phyloP scores from a whole-genome alignment of 1,139 yeast species.

The Yarrowia galli region DNA sequence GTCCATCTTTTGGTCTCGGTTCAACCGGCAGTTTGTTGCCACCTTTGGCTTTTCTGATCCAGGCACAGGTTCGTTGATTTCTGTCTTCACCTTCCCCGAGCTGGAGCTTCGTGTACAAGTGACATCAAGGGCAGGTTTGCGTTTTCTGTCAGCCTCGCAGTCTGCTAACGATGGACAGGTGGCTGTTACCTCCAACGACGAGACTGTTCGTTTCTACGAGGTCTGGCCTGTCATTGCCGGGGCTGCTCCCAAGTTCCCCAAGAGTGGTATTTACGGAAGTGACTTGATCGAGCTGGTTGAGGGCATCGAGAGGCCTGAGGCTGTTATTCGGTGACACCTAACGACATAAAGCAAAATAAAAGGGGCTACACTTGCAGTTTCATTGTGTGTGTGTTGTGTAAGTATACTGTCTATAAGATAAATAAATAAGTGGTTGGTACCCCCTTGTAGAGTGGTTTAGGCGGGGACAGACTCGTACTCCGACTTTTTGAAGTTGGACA shows the following conservation, averaged over 20 bases:
- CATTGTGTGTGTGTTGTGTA: neutral
- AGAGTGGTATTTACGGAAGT: conserved; percentile 58
- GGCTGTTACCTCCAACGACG: conserved; percentile 79
- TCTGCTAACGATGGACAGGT: conserved; percentile 69
- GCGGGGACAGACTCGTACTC: conserved; percentile 74
- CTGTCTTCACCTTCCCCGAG: conserved; percentile 71
- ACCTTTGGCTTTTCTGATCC: conserved; percentile 80
- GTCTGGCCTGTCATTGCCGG: conserved; percentile 59
- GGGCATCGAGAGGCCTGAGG: conserved; percentile 52
- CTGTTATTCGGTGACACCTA: conserved; percentile 42
- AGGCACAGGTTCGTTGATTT: conserved; percentile 57
- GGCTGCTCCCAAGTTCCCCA: conserved; percentile 41
- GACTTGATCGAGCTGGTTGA: conserved; percentile 62
- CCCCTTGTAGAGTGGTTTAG: conserved; percentile 43
- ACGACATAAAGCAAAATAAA: neutral
- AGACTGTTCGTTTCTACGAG: conserved; percentile 73
- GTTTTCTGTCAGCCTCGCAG: conserved; percentile 69
- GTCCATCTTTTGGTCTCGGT: conserved; percentile 75
- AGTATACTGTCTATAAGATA: conserved; percentile 19
- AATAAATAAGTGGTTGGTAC: conserved; percentile 1
- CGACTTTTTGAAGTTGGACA: conserved; percentile 56
- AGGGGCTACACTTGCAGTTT: neutral
- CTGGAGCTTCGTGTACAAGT: conserved; percentile 61
- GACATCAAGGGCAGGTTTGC: conserved; percentile 59
- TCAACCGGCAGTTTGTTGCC: conserved; percentile 68